Evolutionary conservation across 139 green algal species (phyloP).

Genomic region (Chlorella sp.): DNA sequence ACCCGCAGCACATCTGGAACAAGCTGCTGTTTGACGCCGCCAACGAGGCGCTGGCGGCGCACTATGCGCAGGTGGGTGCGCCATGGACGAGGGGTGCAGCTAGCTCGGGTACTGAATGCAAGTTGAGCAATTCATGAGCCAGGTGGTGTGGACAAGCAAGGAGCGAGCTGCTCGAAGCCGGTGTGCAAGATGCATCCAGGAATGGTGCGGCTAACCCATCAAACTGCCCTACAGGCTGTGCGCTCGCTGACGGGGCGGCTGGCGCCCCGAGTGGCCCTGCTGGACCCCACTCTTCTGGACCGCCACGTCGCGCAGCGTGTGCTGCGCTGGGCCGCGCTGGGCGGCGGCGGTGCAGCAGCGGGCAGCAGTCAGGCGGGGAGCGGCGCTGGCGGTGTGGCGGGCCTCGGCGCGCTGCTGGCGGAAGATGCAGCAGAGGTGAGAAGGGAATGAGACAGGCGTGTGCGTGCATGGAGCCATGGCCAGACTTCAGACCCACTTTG

Average conservation of each 20-base stretch:
- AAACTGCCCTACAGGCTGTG: too few relatives aligned
- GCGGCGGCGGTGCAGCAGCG: not conserved
- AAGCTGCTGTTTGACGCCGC: slow-evolving; percentile 44
- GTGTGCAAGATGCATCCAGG: too few relatives aligned
- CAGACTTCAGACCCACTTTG: too few relatives aligned
- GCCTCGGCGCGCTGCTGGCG: not conserved
- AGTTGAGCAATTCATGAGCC: not conserved
- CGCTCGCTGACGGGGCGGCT: slow-evolving; percentile 6
- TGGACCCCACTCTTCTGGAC: slow-evolving; percentile 3
- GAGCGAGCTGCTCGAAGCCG: too few relatives aligned
- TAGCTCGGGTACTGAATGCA: not conserved
- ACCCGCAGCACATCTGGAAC: slow-evolving; percentile 48
- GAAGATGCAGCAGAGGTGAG: slow-evolving; percentile 35
- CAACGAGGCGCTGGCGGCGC: slow-evolving; percentile 37
- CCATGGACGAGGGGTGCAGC: too few relatives aligned
- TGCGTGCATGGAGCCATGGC: too few relatives aligned
- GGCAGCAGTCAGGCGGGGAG: not conserved
- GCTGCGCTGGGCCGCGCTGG: slow-evolving; percentile 24
- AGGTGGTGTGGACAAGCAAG: too few relatives aligned
- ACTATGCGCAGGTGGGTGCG: slow-evolving; percentile 16
- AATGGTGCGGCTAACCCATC: too few relatives aligned
- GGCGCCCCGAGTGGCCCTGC: slow-evolving; percentile 16
- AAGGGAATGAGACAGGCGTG: not conserved
- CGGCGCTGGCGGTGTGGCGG: too few relatives aligned
- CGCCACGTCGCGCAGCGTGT: slow-evolving; percentile 11